phyloP scores from a whole-genome alignment of 73 alveolate genomes.

The Urostyla sp. region DNA sequence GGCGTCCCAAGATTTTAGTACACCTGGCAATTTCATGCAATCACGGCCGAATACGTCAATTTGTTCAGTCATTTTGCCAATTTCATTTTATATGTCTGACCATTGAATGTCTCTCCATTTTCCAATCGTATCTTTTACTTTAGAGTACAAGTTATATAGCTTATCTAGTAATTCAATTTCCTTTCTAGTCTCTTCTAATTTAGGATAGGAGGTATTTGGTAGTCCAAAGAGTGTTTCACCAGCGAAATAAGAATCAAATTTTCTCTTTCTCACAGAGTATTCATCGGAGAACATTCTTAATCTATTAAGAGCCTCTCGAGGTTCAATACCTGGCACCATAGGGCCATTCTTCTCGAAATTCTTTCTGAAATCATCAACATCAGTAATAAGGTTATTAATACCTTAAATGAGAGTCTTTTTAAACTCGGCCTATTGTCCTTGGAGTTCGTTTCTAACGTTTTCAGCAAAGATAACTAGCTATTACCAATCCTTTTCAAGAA shows the following conservation, averaged over 20 bases:
- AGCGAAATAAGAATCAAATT: constrained; percentile 84
- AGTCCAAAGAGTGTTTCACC: constrained; percentile 93
- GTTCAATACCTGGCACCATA: constrained; percentile 97
- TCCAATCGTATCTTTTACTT: constrained; percentile 91
- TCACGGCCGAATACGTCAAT: constrained; percentile 84
- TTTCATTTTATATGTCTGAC: constrained; percentile 91
- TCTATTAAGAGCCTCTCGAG: constrained; percentile 97
- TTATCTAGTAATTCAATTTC: constrained; percentile 86
- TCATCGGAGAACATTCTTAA: constrained; percentile 96
- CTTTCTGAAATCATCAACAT: constrained; percentile 94
- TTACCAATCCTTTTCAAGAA: constrained; percentile 93
- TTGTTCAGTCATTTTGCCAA: constrained; percentile 88
- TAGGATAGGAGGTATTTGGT: constrained; percentile 88
- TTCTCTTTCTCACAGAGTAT: constrained; percentile 92
- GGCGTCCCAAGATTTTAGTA: constrained; percentile 97
- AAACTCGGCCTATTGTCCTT: constrained; percentile 82
- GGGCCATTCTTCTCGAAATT: constrained; percentile 98
- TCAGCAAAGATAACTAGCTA: constrained; percentile 80
- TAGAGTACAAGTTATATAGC: constrained; percentile 79
- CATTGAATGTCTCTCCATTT: constrained; percentile 94
- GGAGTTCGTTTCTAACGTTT: constrained; percentile 66
- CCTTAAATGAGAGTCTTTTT: constrained; percentile 78
- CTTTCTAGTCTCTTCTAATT: constrained; percentile 84
- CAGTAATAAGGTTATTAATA: constrained; percentile 66
- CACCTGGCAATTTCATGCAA: constrained; percentile 95